phyloP scores from a whole-genome alignment of 1,139 yeast genomes.

The Nakaseomyces sp. region DNA sequence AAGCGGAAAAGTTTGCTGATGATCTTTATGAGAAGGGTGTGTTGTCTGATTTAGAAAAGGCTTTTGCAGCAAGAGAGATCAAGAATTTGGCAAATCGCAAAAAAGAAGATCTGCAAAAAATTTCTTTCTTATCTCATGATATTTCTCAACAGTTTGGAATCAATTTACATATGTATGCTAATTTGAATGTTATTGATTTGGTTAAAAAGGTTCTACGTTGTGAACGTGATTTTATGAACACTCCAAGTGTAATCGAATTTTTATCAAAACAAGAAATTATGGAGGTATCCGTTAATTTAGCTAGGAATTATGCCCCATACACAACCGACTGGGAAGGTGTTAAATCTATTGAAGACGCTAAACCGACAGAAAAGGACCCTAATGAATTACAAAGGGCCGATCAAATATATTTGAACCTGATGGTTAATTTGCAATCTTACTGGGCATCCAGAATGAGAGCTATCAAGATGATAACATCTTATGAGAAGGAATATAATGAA shows the following conservation, averaged over 20 bases:
- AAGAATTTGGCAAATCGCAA: slow-evolving; percentile 40
- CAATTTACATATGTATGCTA: slow-evolving; percentile 55
- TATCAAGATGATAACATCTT: slow-evolving; percentile 47
- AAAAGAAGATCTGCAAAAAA: slow-evolving; percentile 41
- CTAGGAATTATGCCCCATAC: slow-evolving; percentile 62
- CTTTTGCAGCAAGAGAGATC: slow-evolving; percentile 74
- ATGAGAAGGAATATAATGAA: slow-evolving; percentile 66
- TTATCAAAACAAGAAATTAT: slow-evolving; percentile 59
- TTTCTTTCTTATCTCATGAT: slow-evolving; percentile 58
- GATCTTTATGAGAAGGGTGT: slow-evolving; percentile 60
- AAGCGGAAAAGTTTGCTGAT: slow-evolving; percentile 45
- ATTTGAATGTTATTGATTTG: slow-evolving; percentile 47
- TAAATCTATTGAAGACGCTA: slow-evolving; percentile 24
- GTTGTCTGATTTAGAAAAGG: slow-evolving; percentile 64
- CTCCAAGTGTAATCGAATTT: slow-evolving; percentile 61
- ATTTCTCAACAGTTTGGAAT: slow-evolving; percentile 73
- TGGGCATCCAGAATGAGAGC: slow-evolving; percentile 79
- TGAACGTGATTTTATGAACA: slow-evolving; percentile 47
- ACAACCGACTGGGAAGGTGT: slow-evolving; percentile 43
- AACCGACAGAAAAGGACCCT: slow-evolving; percentile 66
- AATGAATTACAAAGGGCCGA: slow-evolving; percentile 68
- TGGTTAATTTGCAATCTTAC: slow-evolving; percentile 66
- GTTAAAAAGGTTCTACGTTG: slow-evolving; percentile 52
- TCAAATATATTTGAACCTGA: slow-evolving; percentile 60
- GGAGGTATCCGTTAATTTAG: slow-evolving; percentile 55